Conservation (phyloP, 352 stramenopile genomes). For the Plasmopara halstedii region DNA sequence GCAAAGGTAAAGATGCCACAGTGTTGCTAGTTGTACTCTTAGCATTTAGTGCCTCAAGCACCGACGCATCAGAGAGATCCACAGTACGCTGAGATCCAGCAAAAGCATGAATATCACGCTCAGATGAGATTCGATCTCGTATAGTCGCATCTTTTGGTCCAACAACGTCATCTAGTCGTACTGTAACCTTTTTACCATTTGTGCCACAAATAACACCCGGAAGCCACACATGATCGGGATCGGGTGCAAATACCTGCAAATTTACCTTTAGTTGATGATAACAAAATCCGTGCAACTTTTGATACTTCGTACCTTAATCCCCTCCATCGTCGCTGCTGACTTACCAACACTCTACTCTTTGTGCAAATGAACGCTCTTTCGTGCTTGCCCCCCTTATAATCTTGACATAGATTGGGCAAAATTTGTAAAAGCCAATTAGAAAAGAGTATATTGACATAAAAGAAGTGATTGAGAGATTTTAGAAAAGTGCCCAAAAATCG, state of each 20-base stretch:
- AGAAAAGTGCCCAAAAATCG: too few relatives aligned
- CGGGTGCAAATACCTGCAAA: conserved; percentile 57
- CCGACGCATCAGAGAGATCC: conserved; percentile 39
- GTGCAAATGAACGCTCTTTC: too few relatives aligned
- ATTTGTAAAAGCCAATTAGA: too few relatives aligned
- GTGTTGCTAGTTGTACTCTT: conserved; percentile 41
- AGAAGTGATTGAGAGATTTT: too few relatives aligned
- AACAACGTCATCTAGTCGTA: conserved; percentile 62
- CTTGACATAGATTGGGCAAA: too few relatives aligned
- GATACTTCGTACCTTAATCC: conserved; percentile 61
- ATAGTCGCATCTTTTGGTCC: conserved; percentile 34
- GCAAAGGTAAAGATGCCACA: conserved; percentile 46
- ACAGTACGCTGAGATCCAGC: conserved; percentile 47
- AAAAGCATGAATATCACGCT: conserved; percentile 46
- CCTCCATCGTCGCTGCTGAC: conserved; percentile 31
- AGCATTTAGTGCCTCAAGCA: conserved; percentile 51
- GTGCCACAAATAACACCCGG: conserved; percentile 60
- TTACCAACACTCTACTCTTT: background rate
- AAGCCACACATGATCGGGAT: conserved; percentile 74
- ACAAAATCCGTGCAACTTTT: background rate
- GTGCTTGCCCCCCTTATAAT: too few relatives aligned
- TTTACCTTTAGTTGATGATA: conserved; percentile 5
- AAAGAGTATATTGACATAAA: too few relatives aligned
- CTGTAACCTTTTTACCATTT: conserved; percentile 38
- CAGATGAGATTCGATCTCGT: conserved; percentile 31